Evolutionary conservation across 2,329 filamentous ascomycete genomes (phyloP).

Genomic region (Ophiostoma montium): DNA sequence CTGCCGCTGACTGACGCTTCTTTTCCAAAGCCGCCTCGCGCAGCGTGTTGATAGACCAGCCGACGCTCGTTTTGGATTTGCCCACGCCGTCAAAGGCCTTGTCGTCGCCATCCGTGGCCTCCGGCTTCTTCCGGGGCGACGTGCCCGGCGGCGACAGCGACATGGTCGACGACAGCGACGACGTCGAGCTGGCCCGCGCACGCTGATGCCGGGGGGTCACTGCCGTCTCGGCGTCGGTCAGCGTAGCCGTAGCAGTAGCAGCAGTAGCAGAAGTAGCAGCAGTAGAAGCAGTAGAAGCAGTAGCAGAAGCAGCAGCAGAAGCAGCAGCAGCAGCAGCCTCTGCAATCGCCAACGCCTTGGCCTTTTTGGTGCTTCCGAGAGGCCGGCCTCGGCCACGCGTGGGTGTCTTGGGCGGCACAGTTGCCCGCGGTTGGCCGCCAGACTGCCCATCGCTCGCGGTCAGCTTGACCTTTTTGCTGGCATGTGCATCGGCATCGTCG

Average conservation of each 20-base stretch:
- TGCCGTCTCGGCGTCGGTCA: background rate
- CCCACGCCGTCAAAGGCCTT: background rate
- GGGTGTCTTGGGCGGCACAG: constrained; percentile 5
- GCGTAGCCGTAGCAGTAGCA: background rate
- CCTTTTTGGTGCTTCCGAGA: constrained; percentile 5
- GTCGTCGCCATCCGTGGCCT: background rate
- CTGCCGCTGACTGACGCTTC: background rate
- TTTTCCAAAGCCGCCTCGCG: background rate
- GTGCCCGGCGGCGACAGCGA: constrained; percentile 18
- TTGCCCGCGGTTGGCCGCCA: background rate
- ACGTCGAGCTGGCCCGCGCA: constrained; percentile 15
- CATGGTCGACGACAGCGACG: constrained; percentile 22
- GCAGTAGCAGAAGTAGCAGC: background rate
- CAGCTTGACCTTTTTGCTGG: background rate
- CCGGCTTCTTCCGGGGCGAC: constrained; percentile 1
- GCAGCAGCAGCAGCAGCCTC: background rate
- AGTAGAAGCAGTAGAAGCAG: background rate
- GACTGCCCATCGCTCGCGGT: background rate
- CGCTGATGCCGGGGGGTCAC: background rate
- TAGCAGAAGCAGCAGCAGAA: background rate
- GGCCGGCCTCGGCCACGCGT: constrained; percentile 2
- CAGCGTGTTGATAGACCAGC: background rate
- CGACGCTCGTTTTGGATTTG: background rate
- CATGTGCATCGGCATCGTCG: background rate
- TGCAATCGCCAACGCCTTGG: constrained; percentile 1